Base-by-base conservation (phyloP, 495 filamentous ascomycete species). In the Cladorrhinum samala region DNA sequence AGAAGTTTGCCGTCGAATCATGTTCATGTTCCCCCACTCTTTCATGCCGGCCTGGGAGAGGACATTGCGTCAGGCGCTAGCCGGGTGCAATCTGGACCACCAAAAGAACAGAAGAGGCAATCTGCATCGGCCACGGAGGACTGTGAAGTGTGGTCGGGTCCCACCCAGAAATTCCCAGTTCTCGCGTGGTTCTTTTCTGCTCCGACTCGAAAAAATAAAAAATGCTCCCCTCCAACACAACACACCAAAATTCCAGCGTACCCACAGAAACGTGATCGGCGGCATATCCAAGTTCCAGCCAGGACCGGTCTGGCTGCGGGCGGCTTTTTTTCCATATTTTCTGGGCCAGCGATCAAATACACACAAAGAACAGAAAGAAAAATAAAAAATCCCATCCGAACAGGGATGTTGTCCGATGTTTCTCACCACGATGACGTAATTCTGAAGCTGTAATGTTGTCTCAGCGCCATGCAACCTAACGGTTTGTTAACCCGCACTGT, bases 351-450 rank as follows among this genome's bases (percentile, higher is more conserved):
- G n/a, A n/a, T n/a, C n/a, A n/a, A n/a, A n/a, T n/a, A 17, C 21
- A 23, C 24, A 20, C 11, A 23, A 33, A 21, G 36, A 16, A 27
- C 27, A 47, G 43, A 42, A 40, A 13, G 20, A 36, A 42, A 38
- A 52, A 46, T n/a, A n/a, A n/a, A n/a, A n/a, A n/a, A n/a, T n/a
- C n/a, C n/a, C n/a, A 40, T 16, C 25, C 45, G 38, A 36, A 44
- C 50, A 40, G 41, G 50, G 63, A 45, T 50, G 50, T 63, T 57
- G 58, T 50, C 53, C 52, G 46, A 54, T 52, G 44, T 54, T 56
- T 41, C 53, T 41, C 48, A 41, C 46, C 52, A 20, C 64, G 58
- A 68, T 68, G 66, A 68, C 66, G 66, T 68, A 68, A 67, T 50
- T 33, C 52, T 54, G 49, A 54, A 42, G 37, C 49, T 62, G 56